Base-by-base conservation (phyloP, 345 rosid species). In the Triadica sebifera region DNA sequence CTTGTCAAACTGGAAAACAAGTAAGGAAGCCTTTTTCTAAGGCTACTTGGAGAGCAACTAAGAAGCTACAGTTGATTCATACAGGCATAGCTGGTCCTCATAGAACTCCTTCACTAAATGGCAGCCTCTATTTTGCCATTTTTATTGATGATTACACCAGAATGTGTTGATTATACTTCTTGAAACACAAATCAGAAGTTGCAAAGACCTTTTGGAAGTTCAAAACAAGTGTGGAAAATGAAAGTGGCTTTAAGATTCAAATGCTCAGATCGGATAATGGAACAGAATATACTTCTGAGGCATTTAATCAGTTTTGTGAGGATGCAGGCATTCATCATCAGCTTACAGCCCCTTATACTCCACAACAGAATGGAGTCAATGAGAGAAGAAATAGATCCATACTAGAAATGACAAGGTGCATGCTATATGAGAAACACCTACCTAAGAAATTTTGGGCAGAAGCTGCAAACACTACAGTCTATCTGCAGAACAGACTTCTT, bases 261-360 rank as follows among this genome's bases (percentile, higher is more conserved):
- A 5, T 4, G 0, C 3, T 50, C 2, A 50, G 53, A 0, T 50
- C 13, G 3, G 53, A 50, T 12, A 50, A 72, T 52, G 29, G 16
- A 0, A 72, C 24, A 4, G 73, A 78, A 4, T 72, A 66, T 37
- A 56, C 62, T 19, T 77, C 60, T 0, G 0, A 9, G 0, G 0
- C 16, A 0, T 77, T 77, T 11, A 20, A 60, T 0, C 2, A 1
- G 6, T 62, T 67, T 47, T 76, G 57, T 58, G 58, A 25, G 10
- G 73, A 67, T 9, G 13, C 22, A 6, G 69, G 79, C 1, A 58
- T 76, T 0, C 5, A 76, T 1, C 55, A 76, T 9, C 74, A 68
- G 29, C 19, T 75, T 8, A 58, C 17, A 9, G 17, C 53, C 19
- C 62, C 13, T 0, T 17, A 20, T 4, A 55, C 59, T 55, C 59